Conservation (phyloP, 139 green algal genomes). For the Pedinophyceae sp. region DNA sequence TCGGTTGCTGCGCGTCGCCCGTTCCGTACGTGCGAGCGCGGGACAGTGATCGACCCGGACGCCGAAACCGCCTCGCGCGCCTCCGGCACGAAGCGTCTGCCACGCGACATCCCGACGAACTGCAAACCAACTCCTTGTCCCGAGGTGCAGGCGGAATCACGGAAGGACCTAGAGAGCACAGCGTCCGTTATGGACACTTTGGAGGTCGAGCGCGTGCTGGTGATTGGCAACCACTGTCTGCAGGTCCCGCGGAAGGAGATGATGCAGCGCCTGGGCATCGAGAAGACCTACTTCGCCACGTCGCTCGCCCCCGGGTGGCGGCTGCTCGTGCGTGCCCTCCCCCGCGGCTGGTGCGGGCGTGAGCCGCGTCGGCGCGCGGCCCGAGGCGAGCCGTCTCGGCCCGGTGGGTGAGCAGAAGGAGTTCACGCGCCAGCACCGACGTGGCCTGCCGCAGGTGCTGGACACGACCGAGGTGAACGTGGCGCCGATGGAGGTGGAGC, state of each 20-base stretch:
- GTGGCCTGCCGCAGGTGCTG: too few relatives aligned
- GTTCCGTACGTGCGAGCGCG: too few relatives aligned
- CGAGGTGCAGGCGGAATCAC: slow-evolving; percentile 1
- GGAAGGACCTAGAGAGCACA: slow-evolving; percentile 12
- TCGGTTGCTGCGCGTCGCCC: too few relatives aligned
- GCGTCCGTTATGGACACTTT: slow-evolving; percentile 11
- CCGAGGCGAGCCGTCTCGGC: not conserved
- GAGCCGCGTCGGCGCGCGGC: not conserved
- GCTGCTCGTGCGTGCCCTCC: slow-evolving; percentile 23
- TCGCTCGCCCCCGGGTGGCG: slow-evolving; percentile 25
- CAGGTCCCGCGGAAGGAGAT: slow-evolving; percentile 14
- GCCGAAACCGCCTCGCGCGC: not conserved
- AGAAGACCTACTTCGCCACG: slow-evolving; percentile 26
- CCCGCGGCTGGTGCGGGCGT: not conserved
- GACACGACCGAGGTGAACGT: slow-evolving; percentile 57
- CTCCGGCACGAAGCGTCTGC: slow-evolving; percentile 4
- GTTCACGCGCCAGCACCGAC: slow-evolving; percentile 2
- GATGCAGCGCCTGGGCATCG: slow-evolving; percentile 22
- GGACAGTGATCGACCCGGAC: too few relatives aligned
- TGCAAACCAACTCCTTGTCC: too few relatives aligned
- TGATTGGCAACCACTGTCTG: slow-evolving; percentile 58
- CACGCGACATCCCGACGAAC: slow-evolving; percentile 5
- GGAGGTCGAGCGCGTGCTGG: slow-evolving; percentile 5
- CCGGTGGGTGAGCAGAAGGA: not conserved
- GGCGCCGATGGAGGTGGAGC: not conserved